Evolutionary conservation across 2,329 filamentous ascomycete genomes (phyloP).

Genomic region (Hyphodiscus sp.): DNA sequence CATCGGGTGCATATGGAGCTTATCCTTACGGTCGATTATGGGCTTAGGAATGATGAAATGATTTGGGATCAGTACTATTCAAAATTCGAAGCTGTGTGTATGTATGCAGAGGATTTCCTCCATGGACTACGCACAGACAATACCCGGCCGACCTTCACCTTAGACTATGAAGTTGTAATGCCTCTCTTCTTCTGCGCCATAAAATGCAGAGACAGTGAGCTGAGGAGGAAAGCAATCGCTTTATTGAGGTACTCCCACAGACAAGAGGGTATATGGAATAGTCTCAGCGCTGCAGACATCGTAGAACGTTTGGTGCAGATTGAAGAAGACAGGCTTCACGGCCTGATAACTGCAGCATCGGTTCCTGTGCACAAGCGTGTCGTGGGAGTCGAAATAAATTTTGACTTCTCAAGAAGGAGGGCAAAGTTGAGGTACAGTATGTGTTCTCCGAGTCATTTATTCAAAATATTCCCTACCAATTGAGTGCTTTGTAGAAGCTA

Average conservation of each 20-base stretch:
- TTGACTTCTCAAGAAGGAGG: background rate
- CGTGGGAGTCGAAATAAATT: background rate
- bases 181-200: conserved; percentile 57
- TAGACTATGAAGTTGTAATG: conserved; percentile 55
- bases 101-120: conserved; percentile 3
- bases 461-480: no score
- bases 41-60: background rate
- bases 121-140: background rate
- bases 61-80: conserved; percentile 7
- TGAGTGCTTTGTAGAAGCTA: no score
- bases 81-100: conserved; percentile 1
- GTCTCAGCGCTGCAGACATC: conserved; percentile 4
- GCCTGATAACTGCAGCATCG: background rate
- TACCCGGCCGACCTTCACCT: conserved; percentile 39
- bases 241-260: conserved; percentile 50
- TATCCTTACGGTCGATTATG: conserved; percentile 1
- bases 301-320: conserved; percentile 10
- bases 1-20: background rate
- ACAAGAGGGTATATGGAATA: conserved; percentile 61
- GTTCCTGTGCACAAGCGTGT: background rate
- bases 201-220: conserved; percentile 50
- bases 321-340: conserved; percentile 7
- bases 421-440: no score
- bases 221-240: conserved; percentile 54
- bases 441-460: no score